A percentile compares a stretch with the other conserved stretches of the same genome.
Evolutionary conservation across 345 rosid species (phyloP).

Genomic region (Noccaea caerulescens): DNA sequence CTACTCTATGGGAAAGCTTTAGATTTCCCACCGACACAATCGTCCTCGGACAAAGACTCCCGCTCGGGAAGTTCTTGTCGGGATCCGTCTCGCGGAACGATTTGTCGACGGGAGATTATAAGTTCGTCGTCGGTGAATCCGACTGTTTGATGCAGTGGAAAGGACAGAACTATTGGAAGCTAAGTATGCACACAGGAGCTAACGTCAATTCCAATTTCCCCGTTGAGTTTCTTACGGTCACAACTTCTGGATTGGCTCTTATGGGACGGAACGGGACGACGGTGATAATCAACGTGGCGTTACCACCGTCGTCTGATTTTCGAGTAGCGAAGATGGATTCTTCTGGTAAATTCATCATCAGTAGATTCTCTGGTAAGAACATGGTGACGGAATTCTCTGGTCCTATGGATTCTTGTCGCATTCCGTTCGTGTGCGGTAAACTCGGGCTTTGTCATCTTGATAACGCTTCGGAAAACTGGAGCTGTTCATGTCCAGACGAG

Average conservation of each 20-base stretch:
- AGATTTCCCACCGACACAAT: constrained; percentile 71
- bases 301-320: constrained; percentile 56
- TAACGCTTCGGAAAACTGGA: constrained; percentile 39
- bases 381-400: constrained; percentile 58
- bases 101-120: constrained; percentile 67
- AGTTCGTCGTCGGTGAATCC: constrained; percentile 50
- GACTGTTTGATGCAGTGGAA: constrained; percentile 66
- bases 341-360: constrained; percentile 61
- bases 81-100: constrained; percentile 54
- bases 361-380: constrained; percentile 49
- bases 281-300: constrained; percentile 49
- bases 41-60: constrained; percentile 66
- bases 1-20: constrained; percentile 85
- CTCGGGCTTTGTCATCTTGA: constrained; percentile 58
- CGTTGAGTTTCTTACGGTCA: constrained; percentile 62
- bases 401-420: constrained; percentile 61
- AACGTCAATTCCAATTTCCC: constrained; percentile 47
- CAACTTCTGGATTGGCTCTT: constrained; percentile 63
- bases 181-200: constrained; percentile 65
- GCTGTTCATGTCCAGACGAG: constrained; percentile 73
- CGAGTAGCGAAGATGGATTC: constrained; percentile 61
- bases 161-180: constrained; percentile 70
- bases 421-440: constrained; percentile 67
- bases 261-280: constrained; percentile 63
- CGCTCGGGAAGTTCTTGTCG: constrained; percentile 46